Evolutionary conservation across 371 early-diverging fungal species (phyloP).

Genomic region (Rhizopus microsporus): DNA sequence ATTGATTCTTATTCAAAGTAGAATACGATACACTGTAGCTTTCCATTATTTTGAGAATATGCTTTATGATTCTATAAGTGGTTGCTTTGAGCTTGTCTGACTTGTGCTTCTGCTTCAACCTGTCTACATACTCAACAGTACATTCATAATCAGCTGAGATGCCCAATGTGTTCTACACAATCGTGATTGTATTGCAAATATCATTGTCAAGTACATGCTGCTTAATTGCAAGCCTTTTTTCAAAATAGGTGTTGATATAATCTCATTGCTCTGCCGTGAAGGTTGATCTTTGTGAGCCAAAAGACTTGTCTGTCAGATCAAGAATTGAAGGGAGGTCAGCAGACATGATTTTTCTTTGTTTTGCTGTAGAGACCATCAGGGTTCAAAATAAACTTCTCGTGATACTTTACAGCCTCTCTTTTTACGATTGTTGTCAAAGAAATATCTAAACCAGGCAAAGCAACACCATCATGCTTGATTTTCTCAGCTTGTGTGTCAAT

Average conservation of each 20-base stretch:
- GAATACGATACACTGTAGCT: neutral
- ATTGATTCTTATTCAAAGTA: too few species aligned
- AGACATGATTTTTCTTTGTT: conserved; percentile 8
- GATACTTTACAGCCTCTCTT: conserved; percentile 8
- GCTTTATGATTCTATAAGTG: conserved; percentile 16
- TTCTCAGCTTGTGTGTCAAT: conserved; percentile 6
- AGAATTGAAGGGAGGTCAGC: conserved; percentile 9
- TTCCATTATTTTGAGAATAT: conserved; percentile 12
- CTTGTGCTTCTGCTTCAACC: conserved; percentile 11
- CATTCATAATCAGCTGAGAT: conserved; percentile 16
- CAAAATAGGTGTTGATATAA: conserved; percentile 12
- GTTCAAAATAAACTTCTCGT: neutral
- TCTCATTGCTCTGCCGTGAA: conserved; percentile 14
- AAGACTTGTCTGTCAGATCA: conserved; percentile 7
- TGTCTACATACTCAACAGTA: conserved; percentile 9
- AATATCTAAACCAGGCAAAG: conserved; percentile 6
- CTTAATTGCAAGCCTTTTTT: conserved; percentile 13
- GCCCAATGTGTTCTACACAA: conserved; percentile 11
- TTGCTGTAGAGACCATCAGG: conserved; percentile 4
- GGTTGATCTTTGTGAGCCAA: conserved; percentile 9
- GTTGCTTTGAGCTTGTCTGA: conserved; percentile 6
- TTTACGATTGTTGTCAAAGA: conserved; percentile 12
- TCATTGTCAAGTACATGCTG: conserved; percentile 7
- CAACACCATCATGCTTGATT: conserved; percentile 6
- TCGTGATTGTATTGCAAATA: conserved; percentile 15